phyloP scores from a whole-genome alignment of 169 alveolate genomes.

The Cystoisospora suis region DNA sequence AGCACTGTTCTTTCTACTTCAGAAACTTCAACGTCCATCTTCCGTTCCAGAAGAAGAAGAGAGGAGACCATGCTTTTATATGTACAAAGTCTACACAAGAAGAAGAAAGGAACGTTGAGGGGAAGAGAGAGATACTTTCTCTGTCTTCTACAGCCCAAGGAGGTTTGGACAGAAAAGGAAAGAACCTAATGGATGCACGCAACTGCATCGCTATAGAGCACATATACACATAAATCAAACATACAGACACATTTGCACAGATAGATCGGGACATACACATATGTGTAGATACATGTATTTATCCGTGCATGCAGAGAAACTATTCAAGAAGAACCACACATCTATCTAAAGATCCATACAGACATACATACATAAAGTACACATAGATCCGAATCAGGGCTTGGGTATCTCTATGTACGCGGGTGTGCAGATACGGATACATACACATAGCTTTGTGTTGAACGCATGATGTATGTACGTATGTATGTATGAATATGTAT shows the following conservation, averaged over 20 bases:
- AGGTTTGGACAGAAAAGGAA: too few relatives aligned
- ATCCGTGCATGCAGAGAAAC: not conserved
- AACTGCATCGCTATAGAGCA: too few relatives aligned
- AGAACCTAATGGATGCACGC: too few relatives aligned
- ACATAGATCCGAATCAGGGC: not conserved
- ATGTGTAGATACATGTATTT: not conserved
- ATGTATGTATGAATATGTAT: not conserved
- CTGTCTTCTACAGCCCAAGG: too few relatives aligned
- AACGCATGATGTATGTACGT: not conserved
- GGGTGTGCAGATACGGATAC: not conserved
- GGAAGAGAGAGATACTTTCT: too few relatives aligned
- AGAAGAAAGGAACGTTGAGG: too few relatives aligned
- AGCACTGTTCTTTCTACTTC: not conserved
- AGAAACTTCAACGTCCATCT: not conserved
- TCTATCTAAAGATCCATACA: not conserved
- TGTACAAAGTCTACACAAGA: too few relatives aligned
- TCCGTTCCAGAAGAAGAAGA: not conserved
- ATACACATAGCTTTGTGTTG: not conserved
- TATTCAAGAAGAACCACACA: not conserved
- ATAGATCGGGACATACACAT: not conserved
- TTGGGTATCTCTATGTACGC: not conserved
- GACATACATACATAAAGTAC: not conserved
- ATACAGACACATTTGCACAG: not conserved
- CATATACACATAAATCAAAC: too few relatives aligned
- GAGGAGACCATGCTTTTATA: too few relatives aligned